Base-by-base conservation (phyloP, 768 basidiomycete species). In the Pulveroboletus sp. region DNA sequence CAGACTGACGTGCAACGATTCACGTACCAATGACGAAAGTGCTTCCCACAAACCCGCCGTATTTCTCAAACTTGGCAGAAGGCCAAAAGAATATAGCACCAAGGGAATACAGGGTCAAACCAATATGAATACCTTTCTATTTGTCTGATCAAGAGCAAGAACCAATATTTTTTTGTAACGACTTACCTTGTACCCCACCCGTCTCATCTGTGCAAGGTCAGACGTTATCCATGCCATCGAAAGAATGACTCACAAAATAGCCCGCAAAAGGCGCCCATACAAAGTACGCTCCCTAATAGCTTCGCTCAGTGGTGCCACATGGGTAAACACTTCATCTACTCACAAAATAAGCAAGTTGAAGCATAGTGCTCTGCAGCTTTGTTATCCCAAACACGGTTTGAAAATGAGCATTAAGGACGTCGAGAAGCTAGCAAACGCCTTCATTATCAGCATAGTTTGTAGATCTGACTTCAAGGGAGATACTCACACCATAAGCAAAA, bases 21-120 rank as follows among this genome's bases (percentile, higher is more conserved):
- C 31, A 45, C 69, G 57, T 49, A 80, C 80, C 81, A 44, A 83
- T 85, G 40, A 85, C 77, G 60, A 82, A 85, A 1, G 86, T 88
- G 62, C 81, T 82, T 21, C 81, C 81, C 27, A 89, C 83, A 60
- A 89, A 88, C 19, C 85, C 86, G 25, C 80, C 81, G 49, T 85
- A 89, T 57, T 76, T 80, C 45, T 71, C 70, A 60, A 75, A 87
- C 57, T 76, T 80, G 32, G 86, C 85, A 35, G 82, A 84, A 16
- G 85, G 84, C 87, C 86, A 88, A 72, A 87, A 89, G 65, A 87
- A 82, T 52, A 89, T 74, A 20, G 86, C 87, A 41, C 87, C 86
- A 69, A 66, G 35, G 12, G 82, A 82, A 56, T 84, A 84, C 6
- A 82, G 63, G 9, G 71, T 67, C 36, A 84, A 71, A 8, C 82